A percentile compares a stretch with the other conserved stretches of the same genome.
Evolutionary conservation across 2,329 filamentous ascomycete genomes (phyloP).

Genomic region (Westerdykella sp.): DNA sequence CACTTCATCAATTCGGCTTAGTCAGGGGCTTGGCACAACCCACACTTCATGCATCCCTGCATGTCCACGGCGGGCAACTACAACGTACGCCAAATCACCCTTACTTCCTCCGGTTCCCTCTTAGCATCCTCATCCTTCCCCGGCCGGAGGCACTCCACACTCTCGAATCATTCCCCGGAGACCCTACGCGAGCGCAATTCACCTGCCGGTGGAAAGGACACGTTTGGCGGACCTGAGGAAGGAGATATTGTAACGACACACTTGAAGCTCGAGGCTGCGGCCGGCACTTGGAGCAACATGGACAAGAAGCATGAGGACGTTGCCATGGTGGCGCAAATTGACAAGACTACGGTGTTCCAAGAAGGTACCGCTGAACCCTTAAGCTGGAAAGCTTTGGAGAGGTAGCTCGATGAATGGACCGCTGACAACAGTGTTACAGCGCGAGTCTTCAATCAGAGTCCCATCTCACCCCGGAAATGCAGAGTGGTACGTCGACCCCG

Average conservation of each 20-base stretch:
- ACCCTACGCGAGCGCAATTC: no score
- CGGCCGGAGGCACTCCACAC: constrained; percentile 1
- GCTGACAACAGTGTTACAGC: constrained; percentile 50
- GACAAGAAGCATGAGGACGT: constrained; percentile 98
- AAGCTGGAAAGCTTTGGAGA: not conserved
- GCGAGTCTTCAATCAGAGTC: constrained; percentile 94
- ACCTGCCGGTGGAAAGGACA: constrained; percentile 24
- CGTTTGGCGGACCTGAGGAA: constrained; percentile 29
- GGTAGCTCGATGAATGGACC: constrained; percentile 5
- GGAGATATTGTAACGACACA: constrained; percentile 16
- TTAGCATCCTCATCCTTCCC: constrained; percentile 1
- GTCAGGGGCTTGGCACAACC: constrained; percentile 12
- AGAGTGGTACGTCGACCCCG: constrained; percentile 60
- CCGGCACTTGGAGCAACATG: constrained; percentile 23
- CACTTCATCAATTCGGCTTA: not conserved
- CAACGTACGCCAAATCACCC: constrained; percentile 31
- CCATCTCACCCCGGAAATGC: constrained; percentile 94
- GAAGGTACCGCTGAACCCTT: constrained; percentile 60
- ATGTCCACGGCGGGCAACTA: constrained; percentile 26
- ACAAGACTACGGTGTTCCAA: constrained; percentile 96
- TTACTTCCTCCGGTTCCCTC: not conserved
- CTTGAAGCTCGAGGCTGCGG: constrained; percentile 17
- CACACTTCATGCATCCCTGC: constrained; percentile 31
- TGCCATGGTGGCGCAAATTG: constrained; percentile 92
- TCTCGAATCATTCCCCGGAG: constrained; percentile 1